phyloP scores from a whole-genome alignment of 768 basidiomycete genomes.

The Suillus tomentosus region DNA sequence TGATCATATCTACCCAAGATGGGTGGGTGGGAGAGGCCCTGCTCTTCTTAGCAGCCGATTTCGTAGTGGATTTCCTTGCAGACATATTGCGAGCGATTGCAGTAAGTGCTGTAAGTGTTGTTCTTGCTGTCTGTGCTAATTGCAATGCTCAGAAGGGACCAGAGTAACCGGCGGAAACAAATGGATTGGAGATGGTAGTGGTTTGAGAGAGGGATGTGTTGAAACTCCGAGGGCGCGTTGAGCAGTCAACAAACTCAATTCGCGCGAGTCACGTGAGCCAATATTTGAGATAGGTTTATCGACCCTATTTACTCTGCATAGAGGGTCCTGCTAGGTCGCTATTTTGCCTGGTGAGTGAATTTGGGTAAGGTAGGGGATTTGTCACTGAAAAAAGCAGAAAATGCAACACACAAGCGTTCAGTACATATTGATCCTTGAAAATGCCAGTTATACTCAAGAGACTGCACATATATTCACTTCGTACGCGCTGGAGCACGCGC shows the following conservation, averaged over 20 bases:
- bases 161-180: constrained; percentile 21
- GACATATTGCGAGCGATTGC: constrained; percentile 29
- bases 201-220: constrained; percentile 45
- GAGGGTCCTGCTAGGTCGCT: constrained; percentile 2
- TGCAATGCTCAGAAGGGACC: constrained; percentile 18
- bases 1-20: constrained; percentile 81
- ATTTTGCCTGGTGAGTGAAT: constrained; percentile 10
- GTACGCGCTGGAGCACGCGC: constrained; percentile 12
- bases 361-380: constrained; percentile 9
- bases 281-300: constrained; percentile 34
- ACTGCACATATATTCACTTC: constrained; percentile 8
- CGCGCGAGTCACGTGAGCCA: constrained; percentile 38
- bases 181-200: constrained; percentile 46
- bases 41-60: constrained; percentile 39
- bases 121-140: constrained; percentile 22
- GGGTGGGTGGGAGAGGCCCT: constrained; percentile 41
- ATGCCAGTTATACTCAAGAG: constrained; percentile 5
- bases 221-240: constrained; percentile 43
- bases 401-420: neutral
- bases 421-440: constrained; percentile 4
- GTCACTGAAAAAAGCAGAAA: neutral
- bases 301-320: constrained; percentile 18
- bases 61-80: constrained; percentile 52
- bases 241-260: constrained; percentile 44
- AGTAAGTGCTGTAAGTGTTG: constrained; percentile 12